Evolutionary conservation across 148 eudicot species (phyloP).

Genomic region (Spergularia bocconei): DNA sequence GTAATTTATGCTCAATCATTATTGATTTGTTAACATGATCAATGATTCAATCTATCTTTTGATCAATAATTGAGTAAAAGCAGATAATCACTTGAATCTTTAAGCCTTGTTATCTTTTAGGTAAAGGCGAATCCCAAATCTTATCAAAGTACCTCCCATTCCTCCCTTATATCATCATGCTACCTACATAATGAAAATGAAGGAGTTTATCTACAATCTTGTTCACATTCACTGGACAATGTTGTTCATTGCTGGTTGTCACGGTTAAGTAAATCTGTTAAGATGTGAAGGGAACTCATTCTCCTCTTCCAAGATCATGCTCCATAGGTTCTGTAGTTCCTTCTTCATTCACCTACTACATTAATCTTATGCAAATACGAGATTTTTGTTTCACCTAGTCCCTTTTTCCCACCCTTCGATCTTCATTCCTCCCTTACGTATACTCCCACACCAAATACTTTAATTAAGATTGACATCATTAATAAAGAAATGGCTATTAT

Average conservation of each 20-base stretch:
- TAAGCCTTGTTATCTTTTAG: too few species aligned
- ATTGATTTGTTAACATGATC: too few species aligned
- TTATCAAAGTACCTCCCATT: not conserved
- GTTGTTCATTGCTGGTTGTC: not conserved
- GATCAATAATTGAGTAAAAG: too few species aligned
- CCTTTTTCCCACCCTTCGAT: not conserved
- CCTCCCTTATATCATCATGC: too few species aligned
- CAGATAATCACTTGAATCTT: too few species aligned
- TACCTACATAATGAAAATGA: not conserved
- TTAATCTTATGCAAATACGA: not conserved
- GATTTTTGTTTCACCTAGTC: not conserved
- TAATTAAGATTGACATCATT: not conserved
- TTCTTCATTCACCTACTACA: not conserved
- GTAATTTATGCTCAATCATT: too few species aligned
- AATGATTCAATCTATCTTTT: too few species aligned
- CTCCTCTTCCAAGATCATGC: not conserved
- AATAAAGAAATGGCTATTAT: not conserved
- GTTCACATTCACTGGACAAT: not conserved
- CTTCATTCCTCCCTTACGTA: not conserved
- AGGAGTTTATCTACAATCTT: not conserved
- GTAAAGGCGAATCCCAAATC: not conserved
- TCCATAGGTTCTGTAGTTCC: too few species aligned
- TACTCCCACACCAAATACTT: not conserved
- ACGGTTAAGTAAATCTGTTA: not conserved
- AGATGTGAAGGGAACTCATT: not conserved